phyloP scores from a whole-genome alignment of 345 rosid genomes.

The Schrenkiella parvula region DNA sequence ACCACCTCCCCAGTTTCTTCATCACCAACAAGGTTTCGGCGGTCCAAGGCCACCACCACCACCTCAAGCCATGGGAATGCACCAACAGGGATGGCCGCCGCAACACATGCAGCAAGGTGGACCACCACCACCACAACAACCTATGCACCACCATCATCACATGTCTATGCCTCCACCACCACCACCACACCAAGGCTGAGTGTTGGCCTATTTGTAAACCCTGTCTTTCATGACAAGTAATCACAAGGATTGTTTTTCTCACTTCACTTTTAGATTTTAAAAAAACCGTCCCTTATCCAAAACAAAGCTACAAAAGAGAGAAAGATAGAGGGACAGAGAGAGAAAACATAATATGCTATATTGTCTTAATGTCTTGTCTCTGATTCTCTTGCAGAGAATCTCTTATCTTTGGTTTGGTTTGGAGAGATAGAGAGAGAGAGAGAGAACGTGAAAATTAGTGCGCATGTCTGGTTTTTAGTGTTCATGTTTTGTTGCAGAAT shows the following conservation, averaged over 20 bases:
- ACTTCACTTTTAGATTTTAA: neutral
- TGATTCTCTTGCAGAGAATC: constrained; percentile 12
- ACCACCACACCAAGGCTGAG: constrained; percentile 42
- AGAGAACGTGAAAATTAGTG: constrained; percentile 4
- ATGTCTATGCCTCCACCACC: constrained; percentile 75
- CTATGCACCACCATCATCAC: constrained; percentile 57
- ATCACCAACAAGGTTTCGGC: constrained; percentile 30
- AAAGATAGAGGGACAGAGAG: neutral
- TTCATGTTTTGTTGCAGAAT: constrained; percentile 14
- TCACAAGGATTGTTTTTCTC: neutral
- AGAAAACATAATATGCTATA: neutral
- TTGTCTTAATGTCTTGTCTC: constrained; percentile 20
- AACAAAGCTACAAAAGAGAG: neutral
- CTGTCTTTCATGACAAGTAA: constrained; percentile 22
- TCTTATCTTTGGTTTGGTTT: neutral
- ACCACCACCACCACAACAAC: constrained; percentile 68
- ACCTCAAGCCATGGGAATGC: constrained; percentile 82
- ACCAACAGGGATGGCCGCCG: constrained; percentile 59
- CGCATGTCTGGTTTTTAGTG: constrained; percentile 8
- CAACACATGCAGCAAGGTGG: constrained; percentile 34
- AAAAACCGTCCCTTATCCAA: constrained; percentile 1
- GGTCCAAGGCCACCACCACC: constrained; percentile 67
- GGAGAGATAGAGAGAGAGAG: constrained; percentile 8
- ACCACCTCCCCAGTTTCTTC: constrained; percentile 42
- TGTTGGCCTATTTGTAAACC: constrained; percentile 16